phyloP scores from a whole-genome alignment of 495 filamentous ascomycete species.

The Lasiosphaeris hirsuta region DNA sequence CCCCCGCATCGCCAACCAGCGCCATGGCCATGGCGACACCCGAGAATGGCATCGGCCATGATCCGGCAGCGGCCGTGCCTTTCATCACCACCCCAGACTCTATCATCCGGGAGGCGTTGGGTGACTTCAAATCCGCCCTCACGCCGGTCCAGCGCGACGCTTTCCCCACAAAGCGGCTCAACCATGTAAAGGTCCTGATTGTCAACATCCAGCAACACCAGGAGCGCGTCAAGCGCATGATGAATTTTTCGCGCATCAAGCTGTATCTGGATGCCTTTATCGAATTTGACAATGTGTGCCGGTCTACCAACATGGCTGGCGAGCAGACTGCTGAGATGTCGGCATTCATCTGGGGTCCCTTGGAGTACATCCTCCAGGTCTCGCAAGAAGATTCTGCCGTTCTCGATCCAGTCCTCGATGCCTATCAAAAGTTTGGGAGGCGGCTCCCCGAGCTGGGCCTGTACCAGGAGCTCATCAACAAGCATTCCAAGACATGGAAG shows the following conservation, averaged over 20 bases:
- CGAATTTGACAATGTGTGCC: conserved; percentile 31
- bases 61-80: neutral
- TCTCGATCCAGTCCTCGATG: conserved; percentile 42
- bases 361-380: conserved; percentile 30
- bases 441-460: conserved; percentile 34
- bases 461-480: conserved; percentile 32
- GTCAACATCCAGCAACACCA: conserved; percentile 35
- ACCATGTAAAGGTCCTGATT: conserved; percentile 31
- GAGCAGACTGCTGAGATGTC: conserved; percentile 30
- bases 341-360: conserved; percentile 41
- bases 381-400: conserved; percentile 30
- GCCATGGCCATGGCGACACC: neutral
- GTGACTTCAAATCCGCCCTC: conserved; percentile 28
- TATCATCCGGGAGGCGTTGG: conserved; percentile 20
- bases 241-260: conserved; percentile 34
- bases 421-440: conserved; percentile 41
- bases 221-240: conserved; percentile 28
- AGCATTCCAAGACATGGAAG: conserved; percentile 25
- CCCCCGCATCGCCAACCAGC: neutral
- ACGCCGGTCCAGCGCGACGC: conserved; percentile 20
- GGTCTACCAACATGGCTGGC: conserved; percentile 38
- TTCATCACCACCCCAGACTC: neutral
- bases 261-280: conserved; percentile 42
- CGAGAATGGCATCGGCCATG: neutral
- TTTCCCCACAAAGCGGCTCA: conserved; percentile 26